A percentile compares a stretch with the other conserved stretches of the same genome.
Evolutionary conservation across 139 green algal species (phyloP).

Genomic region (Chlorella ohadii): DNA sequence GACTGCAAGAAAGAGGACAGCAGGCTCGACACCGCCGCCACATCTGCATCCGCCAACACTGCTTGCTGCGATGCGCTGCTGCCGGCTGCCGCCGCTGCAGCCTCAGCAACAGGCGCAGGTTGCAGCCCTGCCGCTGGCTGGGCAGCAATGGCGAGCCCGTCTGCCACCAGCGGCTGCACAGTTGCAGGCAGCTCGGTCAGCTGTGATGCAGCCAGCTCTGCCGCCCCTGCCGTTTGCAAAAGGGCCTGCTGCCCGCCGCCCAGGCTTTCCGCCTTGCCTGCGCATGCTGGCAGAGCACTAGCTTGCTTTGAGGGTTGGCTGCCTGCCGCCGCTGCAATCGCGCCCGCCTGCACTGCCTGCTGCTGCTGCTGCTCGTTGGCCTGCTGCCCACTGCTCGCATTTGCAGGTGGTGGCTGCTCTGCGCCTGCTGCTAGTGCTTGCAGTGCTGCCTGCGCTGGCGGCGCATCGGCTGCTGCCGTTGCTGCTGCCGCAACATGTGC

Average conservation of each 20-base stretch:
- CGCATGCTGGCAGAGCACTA: too few species aligned
- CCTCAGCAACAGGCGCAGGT: neutral
- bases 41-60: neutral
- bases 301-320: too few species aligned
- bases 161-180: too few species aligned
- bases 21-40: neutral
- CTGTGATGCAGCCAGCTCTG: too few species aligned
- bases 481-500: neutral
- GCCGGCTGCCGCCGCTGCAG: neutral
- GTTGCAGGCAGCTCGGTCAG: too few species aligned
- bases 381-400: neutral
- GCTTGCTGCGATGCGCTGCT: neutral
- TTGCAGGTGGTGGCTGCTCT: neutral
- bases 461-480: neutral
- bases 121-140: neutral
- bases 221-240: too few species aligned
- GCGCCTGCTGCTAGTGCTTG: neutral
- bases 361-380: neutral
- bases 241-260: too few species aligned
- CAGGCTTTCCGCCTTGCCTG: too few species aligned
- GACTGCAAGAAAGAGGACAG: neutral
- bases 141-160: too few species aligned
- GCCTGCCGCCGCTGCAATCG: neutral
- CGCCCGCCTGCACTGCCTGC: neutral
- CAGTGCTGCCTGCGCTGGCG: neutral